phyloP scores from a whole-genome alignment of 306 rosid genomes.

The Glycine latifolia region DNA sequence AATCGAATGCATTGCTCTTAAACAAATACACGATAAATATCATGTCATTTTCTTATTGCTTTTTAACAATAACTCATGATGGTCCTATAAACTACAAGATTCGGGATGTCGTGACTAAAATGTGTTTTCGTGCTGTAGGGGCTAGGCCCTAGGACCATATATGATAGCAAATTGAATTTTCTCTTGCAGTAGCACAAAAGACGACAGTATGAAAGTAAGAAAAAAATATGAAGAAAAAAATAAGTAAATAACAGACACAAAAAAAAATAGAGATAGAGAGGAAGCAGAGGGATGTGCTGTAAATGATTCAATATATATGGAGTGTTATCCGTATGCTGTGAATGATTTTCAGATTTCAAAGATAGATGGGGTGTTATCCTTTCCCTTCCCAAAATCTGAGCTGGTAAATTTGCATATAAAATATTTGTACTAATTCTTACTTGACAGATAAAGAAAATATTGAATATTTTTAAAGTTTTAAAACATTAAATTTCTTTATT shows the following conservation, averaged over 20 bases:
- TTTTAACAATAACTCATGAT: background rate
- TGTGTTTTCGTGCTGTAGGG: background rate
- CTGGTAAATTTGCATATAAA: background rate
- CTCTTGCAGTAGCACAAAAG: background rate
- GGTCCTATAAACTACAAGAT: background rate
- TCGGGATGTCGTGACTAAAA: background rate
- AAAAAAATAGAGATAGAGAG: background rate
- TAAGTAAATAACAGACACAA: background rate
- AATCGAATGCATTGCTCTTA: background rate
- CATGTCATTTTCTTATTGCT: slow-evolving; percentile 15
- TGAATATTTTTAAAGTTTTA: background rate
- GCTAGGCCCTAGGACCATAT: background rate
- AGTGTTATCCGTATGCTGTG: background rate
- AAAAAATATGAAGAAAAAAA: background rate
- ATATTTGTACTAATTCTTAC: background rate
- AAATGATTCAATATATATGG: background rate
- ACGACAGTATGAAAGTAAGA: background rate
- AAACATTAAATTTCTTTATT: background rate
- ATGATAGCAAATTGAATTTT: background rate
- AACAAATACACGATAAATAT: background rate
- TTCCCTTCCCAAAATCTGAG: background rate
- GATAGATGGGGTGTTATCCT: background rate
- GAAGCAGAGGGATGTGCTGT: background rate
- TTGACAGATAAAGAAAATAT: background rate
- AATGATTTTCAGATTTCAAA: background rate